Conservation (phyloP, 2,329 filamentous ascomycete species). For the Aspergillus chevalieri region DNA sequence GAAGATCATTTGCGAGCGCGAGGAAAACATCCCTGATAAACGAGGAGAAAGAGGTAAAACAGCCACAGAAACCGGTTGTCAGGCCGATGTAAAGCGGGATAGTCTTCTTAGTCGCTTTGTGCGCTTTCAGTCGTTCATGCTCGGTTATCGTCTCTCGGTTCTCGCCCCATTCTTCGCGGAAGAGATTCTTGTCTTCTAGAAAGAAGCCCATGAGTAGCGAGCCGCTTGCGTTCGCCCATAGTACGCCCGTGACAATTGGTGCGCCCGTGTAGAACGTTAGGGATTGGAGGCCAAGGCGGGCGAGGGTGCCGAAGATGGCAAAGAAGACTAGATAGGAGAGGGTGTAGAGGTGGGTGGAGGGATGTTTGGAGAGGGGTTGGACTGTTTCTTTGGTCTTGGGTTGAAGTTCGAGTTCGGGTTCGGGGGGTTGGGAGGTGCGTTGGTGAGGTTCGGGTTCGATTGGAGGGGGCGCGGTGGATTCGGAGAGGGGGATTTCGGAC, state of each 20-base stretch:
- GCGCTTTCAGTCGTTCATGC: not conserved
- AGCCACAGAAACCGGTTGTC: conserved; percentile 80
- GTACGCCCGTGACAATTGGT: conserved; percentile 64
- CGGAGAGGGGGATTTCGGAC: conserved; percentile 13
- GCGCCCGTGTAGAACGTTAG: conserved; percentile 73
- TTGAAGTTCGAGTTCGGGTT: conserved; percentile 14
- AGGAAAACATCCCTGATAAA: conserved; percentile 78
- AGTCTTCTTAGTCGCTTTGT: conserved; percentile 68
- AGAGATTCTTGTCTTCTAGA: conserved; percentile 68
- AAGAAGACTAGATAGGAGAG: conserved; percentile 80
- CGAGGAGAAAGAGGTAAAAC: conserved; percentile 82
- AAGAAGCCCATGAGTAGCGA: conserved; percentile 81
- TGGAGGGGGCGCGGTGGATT: conserved; percentile 34
- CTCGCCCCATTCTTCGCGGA: conserved; percentile 60
- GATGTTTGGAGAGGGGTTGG: conserved; percentile 42
- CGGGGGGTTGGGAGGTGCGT: conserved; percentile 37
- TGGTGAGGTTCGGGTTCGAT: conserved; percentile 35
- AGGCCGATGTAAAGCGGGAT: conserved; percentile 84
- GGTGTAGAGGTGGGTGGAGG: conserved; percentile 58
- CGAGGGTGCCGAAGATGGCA: conserved; percentile 75
- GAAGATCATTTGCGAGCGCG: conserved; percentile 68
- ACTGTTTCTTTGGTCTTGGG: conserved; percentile 7
- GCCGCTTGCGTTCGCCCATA: conserved; percentile 86
- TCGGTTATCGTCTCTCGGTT: not conserved
- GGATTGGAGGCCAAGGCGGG: conserved; percentile 71